These are phyloP conservation scores for Penicillium corylophilum DNA, from an alignment of 2,329 filamentous ascomycete genomes.

Conservation along the genomic window DNA sequence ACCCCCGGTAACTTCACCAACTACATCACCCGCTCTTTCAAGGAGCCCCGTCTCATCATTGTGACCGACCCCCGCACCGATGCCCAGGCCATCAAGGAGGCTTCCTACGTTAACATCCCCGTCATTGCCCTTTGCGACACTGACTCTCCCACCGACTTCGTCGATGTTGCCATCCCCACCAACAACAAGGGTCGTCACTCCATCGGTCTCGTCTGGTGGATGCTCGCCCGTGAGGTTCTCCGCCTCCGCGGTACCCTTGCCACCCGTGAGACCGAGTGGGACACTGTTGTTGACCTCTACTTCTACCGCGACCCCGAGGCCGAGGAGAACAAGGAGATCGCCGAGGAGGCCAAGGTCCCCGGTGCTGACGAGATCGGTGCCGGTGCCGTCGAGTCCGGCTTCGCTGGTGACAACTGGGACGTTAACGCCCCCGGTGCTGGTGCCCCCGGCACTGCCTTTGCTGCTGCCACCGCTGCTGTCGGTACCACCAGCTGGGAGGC, in stretches of 20 bases:
- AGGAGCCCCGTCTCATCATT: conserved; percentile 99
- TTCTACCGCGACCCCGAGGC: conserved; percentile 99
- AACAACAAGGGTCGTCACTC: conserved; percentile 99
- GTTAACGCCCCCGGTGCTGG: conserved; percentile 63
- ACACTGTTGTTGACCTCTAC: conserved; percentile 99
- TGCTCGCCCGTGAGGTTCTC: conserved; percentile 99
- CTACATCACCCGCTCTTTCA: conserved; percentile 99
- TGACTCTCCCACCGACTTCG: conserved; percentile 98
- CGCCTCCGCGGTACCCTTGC: conserved; percentile 96
- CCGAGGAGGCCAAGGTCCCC: conserved; percentile 78
- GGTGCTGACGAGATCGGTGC: conserved; percentile 81
- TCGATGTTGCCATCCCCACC: conserved; percentile 99
- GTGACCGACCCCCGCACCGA: conserved; percentile 99
- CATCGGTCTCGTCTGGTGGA: conserved; percentile 98
- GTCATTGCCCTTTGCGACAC: conserved; percentile 99
- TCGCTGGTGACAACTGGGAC: conserved; percentile 82
- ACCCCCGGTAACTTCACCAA: conserved; percentile 99
- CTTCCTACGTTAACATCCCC: conserved; percentile 99
- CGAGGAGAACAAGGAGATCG: conserved; percentile 94
- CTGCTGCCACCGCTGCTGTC: conserved; percentile 64
- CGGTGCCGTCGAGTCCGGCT: conserved; percentile 74
- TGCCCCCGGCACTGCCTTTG: conserved; percentile 63
- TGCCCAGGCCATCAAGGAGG: conserved; percentile 99
- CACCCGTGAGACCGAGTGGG: conserved; percentile 95
- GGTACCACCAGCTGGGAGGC: conserved; percentile 64